Evolutionary conservation across 495 filamentous ascomycete species (phyloP).

Genomic region (Penicillium dipodomyicola): DNA sequence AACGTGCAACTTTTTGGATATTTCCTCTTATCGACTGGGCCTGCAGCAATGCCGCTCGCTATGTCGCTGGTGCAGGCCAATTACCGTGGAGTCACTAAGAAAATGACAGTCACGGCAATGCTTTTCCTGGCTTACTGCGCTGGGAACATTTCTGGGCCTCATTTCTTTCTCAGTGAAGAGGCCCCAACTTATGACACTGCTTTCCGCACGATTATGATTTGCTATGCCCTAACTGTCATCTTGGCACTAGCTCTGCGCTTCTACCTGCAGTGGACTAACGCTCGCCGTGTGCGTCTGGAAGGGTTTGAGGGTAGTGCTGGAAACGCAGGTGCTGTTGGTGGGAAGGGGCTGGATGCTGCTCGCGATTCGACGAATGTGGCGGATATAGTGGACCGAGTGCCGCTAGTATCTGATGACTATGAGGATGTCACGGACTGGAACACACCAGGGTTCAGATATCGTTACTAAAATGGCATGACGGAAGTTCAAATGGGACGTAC

Average conservation of each 20-base stretch:
- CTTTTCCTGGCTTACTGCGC: slow-evolving; percentile 43
- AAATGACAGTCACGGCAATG: slow-evolving; percentile 49
- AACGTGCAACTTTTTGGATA: slow-evolving; percentile 56
- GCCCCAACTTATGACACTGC: slow-evolving; percentile 43
- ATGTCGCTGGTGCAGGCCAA: slow-evolving; percentile 58
- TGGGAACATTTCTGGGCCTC: slow-evolving; percentile 43
- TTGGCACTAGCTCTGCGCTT: slow-evolving; percentile 39
- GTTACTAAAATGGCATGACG: slow-evolving; percentile 17
- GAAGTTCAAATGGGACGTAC: neutral
- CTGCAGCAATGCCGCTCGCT: slow-evolving; percentile 56
- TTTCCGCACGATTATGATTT: slow-evolving; percentile 52
- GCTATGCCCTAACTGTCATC: slow-evolving; percentile 44
- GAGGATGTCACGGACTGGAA: slow-evolving; percentile 56
- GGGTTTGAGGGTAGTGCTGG: slow-evolving; percentile 43
- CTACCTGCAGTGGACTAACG: slow-evolving; percentile 44
- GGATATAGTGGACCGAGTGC: slow-evolving; percentile 30
- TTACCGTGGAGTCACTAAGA: slow-evolving; percentile 66
- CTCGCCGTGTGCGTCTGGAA: slow-evolving; percentile 37
- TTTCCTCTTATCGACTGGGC: slow-evolving; percentile 53
- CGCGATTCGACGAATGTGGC: slow-evolving; percentile 19
- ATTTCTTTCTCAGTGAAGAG: slow-evolving; percentile 37
- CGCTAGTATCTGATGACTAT: slow-evolving; percentile 40
- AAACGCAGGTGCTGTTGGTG: slow-evolving; percentile 36
- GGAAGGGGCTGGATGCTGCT: slow-evolving; percentile 33
- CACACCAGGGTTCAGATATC: slow-evolving; percentile 52